Evolutionary conservation across 495 filamentous ascomycete genomes (phyloP).

Genomic region (Choiromyces venosus): DNA sequence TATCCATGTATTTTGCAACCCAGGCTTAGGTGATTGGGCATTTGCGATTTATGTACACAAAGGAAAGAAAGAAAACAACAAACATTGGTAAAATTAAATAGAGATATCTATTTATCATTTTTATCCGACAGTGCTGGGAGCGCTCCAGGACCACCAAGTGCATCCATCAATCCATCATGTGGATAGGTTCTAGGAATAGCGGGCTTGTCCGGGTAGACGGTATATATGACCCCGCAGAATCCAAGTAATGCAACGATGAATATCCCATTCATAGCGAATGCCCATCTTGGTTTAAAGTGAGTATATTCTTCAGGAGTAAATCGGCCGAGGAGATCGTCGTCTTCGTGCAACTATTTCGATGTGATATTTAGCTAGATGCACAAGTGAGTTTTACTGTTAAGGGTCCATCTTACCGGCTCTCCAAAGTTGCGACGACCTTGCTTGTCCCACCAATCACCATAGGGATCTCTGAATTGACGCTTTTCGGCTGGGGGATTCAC

Average conservation of each 20-base stretch:
- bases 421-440: constrained; percentile 94
- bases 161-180: constrained; percentile 73
- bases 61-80: neutral
- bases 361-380: constrained; percentile 12
- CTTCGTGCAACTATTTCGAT: constrained; percentile 65
- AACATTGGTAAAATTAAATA: neutral
- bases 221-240: constrained; percentile 64
- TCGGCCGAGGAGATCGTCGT: constrained; percentile 89
- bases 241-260: constrained; percentile 67
- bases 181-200: constrained; percentile 67
- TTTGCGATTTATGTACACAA: neutral
- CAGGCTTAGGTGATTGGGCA: neutral
- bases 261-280: constrained; percentile 62
- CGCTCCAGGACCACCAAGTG: constrained; percentile 62
- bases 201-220: constrained; percentile 78
- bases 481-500: constrained; percentile 78
- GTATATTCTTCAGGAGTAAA: constrained; percentile 88
- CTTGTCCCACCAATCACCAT: constrained; percentile 95
- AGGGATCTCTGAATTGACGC: constrained; percentile 83
- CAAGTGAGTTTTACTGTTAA: neutral
- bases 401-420: constrained; percentile 55
- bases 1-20: neutral
- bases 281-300: constrained; percentile 68
- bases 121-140: constrained; percentile 25
- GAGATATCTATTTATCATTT: constrained; percentile 9